A percentile compares a stretch with the other conserved stretches of the same genome.
phyloP scores from a whole-genome alignment of 768 basidiomycete species.

The Macrocybe gigantea region DNA sequence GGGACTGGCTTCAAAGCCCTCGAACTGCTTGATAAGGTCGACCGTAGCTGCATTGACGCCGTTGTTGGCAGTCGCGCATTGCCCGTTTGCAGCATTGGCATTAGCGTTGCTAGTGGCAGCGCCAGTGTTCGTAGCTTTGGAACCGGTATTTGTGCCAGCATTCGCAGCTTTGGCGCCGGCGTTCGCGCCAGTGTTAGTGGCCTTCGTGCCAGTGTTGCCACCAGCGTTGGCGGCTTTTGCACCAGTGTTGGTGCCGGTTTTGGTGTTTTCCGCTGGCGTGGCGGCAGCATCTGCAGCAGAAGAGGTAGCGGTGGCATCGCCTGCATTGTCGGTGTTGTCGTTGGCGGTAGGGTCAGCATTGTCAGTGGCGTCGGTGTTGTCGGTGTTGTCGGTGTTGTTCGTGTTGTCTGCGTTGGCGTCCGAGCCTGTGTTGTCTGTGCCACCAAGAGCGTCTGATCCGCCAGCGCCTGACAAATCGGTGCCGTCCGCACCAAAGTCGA shows the following conservation, averaged over 20 bases:
- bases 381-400: background rate
- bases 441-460: background rate
- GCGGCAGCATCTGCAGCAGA: constrained; percentile 1
- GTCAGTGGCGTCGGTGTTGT: background rate
- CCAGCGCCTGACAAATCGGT: no score
- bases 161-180: no score
- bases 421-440: background rate
- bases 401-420: background rate
- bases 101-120: background rate
- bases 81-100: background rate
- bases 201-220: background rate
- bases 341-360: no score
- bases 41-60: constrained; percentile 19
- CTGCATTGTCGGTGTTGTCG: no score
- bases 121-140: constrained; percentile 3
- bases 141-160: background rate
- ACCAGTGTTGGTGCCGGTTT: no score
- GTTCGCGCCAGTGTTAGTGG: no score
- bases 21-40: constrained; percentile 21
- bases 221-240: background rate
- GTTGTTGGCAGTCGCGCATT: background rate
- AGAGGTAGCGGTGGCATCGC: background rate
- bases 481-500: no score
- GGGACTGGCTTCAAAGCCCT: constrained; percentile 21
- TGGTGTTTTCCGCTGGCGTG: background rate